Evolutionary conservation across 2,329 filamentous ascomycete genomes (phyloP), one percentile per base, ranked within the genome.

Genomic region (Cyphellophora attinorum): DNA sequence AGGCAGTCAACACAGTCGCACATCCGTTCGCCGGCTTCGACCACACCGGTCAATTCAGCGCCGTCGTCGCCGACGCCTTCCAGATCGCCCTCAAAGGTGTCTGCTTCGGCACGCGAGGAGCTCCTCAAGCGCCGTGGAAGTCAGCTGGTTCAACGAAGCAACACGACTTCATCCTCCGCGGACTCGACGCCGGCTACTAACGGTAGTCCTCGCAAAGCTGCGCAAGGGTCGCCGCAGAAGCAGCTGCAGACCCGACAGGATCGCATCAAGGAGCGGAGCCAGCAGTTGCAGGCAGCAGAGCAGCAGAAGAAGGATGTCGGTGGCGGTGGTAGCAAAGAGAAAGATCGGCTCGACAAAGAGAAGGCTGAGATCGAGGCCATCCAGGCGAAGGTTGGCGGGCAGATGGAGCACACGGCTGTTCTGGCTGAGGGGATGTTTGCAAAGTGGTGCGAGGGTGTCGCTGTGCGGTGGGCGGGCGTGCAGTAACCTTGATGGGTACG

Each of bases 1-100:
- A 74, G 81, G 12, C 76, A 81, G 47, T 65, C 61, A 23, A 51
- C 58, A 12, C 55, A 56, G 29, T 47, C 47, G n/a, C 46, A 48
- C 17, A 38, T 37, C 38, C 55, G 49, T 42, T 49, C 41, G 48
- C 55, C 45, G 29, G 57, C 12, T 28, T 33, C 17, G 42, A 8
- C 14, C 4, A 21, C 38, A 6, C 17, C 48, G 12, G 55, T 46
- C 33, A 51, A 49, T 25, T 48, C 49, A 17, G 54, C 51, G 32
- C 35, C n/a, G n/a, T 8, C 21, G 8, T 25, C 21, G 21, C 21
- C 21, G n/a, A n/a, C 21, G 8, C 21, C 21, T n/a, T 25, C 21
- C n/a, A 8, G 21, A n/a, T 25, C 21, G n/a, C 21, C 21, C 8
- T 25, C 21, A 25, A 25, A 25, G 21, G 21, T 8, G 8, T 8